Percentiles rank a stretch among this genome's conserved stretches.
These are phyloP conservation scores for Myochromella boudieri DNA, from an alignment of 768 basidiomycete species.

Conservation along the genomic window DNA sequence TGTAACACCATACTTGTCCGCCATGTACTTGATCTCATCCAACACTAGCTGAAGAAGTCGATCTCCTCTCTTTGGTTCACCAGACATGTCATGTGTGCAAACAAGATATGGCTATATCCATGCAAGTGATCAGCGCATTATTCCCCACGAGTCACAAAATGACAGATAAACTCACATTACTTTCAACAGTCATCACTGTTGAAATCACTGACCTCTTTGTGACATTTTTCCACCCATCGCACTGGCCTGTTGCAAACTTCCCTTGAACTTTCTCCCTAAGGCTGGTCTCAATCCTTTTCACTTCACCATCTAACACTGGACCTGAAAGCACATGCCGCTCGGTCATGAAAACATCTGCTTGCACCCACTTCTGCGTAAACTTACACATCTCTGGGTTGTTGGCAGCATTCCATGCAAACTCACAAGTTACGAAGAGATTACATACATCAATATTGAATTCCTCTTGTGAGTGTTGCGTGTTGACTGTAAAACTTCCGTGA, in stretches of 20 bases:
- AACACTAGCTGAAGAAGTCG: constrained; percentile 21
- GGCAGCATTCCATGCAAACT: constrained; percentile 23
- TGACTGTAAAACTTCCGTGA: neutral
- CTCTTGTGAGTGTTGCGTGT: neutral
- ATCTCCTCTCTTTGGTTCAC: constrained; percentile 23
- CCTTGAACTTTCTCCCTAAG: constrained; percentile 14
- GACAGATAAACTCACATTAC: constrained; percentile 17
- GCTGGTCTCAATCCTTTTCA: constrained; percentile 9
- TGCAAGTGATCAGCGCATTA: constrained; percentile 18
- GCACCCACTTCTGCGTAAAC: constrained; percentile 25
- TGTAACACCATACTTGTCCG: constrained; percentile 14
- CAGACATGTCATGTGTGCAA: constrained; percentile 21
- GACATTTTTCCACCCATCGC: constrained; percentile 31
- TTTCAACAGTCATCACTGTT: constrained; percentile 23
- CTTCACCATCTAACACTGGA: constrained; percentile 11
- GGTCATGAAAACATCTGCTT: constrained; percentile 17
- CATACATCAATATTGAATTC: neutral
- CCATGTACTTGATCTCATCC: constrained; percentile 21
- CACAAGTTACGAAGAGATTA: neutral
- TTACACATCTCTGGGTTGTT: constrained; percentile 16
- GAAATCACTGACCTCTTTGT: constrained; percentile 21
- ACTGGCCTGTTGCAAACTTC: constrained; percentile 21
- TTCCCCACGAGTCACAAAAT: neutral
- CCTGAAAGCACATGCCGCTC: constrained; percentile 17
- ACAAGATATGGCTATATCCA: constrained; percentile 24